These are phyloP conservation scores for Epichloe gansuensis DNA, from an alignment of 2,329 filamentous ascomycete genomes.

Conservation along the genomic window DNA sequence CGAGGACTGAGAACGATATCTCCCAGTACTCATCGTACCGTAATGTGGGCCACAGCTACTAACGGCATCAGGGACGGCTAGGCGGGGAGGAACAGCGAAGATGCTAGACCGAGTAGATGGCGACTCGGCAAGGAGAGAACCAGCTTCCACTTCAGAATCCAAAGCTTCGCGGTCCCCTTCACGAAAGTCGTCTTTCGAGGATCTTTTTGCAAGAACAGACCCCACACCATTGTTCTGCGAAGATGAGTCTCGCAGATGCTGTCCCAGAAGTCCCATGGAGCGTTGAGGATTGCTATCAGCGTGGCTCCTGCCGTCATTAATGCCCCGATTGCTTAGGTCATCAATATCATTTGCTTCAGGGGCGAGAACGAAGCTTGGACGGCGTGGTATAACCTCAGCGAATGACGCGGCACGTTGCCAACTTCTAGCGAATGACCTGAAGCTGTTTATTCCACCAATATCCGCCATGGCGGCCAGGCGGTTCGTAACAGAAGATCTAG, in stretches of 20 bases:
- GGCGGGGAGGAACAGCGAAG: constrained; percentile 44
- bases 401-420: constrained; percentile 88
- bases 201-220: background rate
- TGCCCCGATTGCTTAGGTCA: constrained; percentile 14
- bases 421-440: constrained; percentile 83
- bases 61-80: constrained; percentile 56
- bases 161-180: constrained; percentile 30
- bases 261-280: constrained; percentile 34
- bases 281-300: constrained; percentile 23
- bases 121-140: constrained; percentile 15
- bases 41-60: constrained; percentile 54
- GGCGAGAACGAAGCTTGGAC: constrained; percentile 58
- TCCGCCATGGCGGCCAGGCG: constrained; percentile 48
- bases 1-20: constrained; percentile 27
- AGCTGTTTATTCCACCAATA: constrained; percentile 82
- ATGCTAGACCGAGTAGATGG: constrained; percentile 28
- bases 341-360: constrained; percentile 31
- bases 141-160: constrained; percentile 28
- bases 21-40: constrained; percentile 31
- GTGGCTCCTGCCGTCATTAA: constrained; percentile 29
- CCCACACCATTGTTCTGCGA: constrained; percentile 2
- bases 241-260: constrained; percentile 34
- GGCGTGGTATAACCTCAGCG: constrained; percentile 71
- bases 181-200: constrained; percentile 15
- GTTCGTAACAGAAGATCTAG: constrained; percentile 46